Evolutionary conservation across 2,329 filamentous ascomycete genomes (phyloP).

Genomic region (Fusarium pseudocircinatum): DNA sequence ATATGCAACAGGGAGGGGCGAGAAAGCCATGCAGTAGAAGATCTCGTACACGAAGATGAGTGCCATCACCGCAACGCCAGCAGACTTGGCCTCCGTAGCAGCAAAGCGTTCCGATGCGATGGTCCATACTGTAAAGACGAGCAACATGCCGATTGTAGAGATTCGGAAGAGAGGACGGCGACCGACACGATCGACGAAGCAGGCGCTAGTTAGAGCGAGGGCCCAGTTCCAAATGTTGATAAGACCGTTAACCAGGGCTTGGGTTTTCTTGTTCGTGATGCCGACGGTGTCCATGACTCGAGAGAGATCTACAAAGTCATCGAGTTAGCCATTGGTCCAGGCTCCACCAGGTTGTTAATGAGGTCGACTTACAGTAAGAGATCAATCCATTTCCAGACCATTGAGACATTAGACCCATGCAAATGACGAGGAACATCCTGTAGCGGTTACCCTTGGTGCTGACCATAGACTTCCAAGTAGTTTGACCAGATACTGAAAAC

Average conservation of each 20-base stretch:
- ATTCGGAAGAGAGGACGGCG: constrained; percentile 48
- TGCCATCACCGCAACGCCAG: constrained; percentile 47
- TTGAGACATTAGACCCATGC: constrained; percentile 56
- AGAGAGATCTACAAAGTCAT: neutral
- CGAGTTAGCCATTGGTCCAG: neutral
- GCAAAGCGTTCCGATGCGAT: constrained; percentile 47
- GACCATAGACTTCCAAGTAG: constrained; percentile 45
- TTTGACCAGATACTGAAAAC: constrained; percentile 26
- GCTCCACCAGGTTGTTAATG: too few relatives aligned
- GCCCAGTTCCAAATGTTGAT: constrained; percentile 45
- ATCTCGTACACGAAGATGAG: constrained; percentile 53
- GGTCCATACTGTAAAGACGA: constrained; percentile 49
- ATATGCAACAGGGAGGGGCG: constrained; percentile 60
- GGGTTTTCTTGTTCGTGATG: constrained; percentile 40
- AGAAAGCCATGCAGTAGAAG: constrained; percentile 64
- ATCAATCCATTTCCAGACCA: constrained; percentile 50
- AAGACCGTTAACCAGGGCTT: constrained; percentile 43
- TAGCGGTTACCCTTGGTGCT: constrained; percentile 46
- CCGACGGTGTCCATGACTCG: constrained; percentile 29
- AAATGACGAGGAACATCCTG: constrained; percentile 51
- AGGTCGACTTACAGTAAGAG: constrained; percentile 46
- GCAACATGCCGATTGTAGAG: constrained; percentile 43
- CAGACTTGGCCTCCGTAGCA: constrained; percentile 41
- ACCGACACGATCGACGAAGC: constrained; percentile 42
- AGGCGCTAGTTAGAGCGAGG: constrained; percentile 40